These are phyloP conservation scores for Casuarina equisetifolia DNA, from an alignment of 306 rosid genomes.

Conservation along the genomic window DNA sequence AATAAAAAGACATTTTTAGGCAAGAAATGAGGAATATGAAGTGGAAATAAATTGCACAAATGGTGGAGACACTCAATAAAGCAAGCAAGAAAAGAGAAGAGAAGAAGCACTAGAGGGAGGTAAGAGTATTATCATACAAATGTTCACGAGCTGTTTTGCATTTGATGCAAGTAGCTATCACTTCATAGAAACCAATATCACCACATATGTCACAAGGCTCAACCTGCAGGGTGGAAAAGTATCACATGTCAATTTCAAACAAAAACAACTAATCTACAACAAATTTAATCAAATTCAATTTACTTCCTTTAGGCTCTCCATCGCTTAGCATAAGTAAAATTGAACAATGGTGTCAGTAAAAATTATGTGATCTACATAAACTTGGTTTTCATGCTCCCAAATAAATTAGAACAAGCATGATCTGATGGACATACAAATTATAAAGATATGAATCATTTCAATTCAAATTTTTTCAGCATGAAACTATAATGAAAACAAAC, in stretches of 20 bases:
- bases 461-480: background rate
- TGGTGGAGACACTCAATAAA: too few species aligned
- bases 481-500: too few species aligned
- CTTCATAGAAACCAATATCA: constrained; percentile 33
- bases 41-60: background rate
- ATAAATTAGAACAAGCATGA: too few species aligned
- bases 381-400: background rate
- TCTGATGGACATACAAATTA: too few species aligned
- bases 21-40: background rate
- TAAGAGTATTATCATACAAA: constrained; percentile 41
- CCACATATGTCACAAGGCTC: constrained; percentile 60
- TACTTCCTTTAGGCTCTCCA: background rate
- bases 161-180: constrained; percentile 41
- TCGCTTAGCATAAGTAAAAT: background rate
- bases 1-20: background rate
- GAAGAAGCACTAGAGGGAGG: background rate
- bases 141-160: constrained; percentile 52
- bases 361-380: background rate
- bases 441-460: too few species aligned
- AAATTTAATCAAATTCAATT: background rate
- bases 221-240: constrained; percentile 43
- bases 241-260: constrained; percentile 7
- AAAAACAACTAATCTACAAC: background rate
- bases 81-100: background rate
- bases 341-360: background rate